phyloP scores from a whole-genome alignment of 768 basidiomycete species.

The Piloderma croceum region DNA sequence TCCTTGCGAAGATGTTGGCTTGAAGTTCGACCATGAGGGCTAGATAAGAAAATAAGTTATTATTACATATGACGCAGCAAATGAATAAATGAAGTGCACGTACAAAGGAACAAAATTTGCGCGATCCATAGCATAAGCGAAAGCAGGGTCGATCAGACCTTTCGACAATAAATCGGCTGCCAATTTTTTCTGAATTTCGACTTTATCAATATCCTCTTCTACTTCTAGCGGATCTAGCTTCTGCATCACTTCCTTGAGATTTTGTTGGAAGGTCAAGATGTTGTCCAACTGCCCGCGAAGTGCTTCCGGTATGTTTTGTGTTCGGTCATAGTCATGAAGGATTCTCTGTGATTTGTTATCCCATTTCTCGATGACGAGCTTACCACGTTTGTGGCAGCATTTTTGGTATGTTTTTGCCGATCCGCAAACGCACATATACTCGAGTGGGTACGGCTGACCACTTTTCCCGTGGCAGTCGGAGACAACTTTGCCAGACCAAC shows the following conservation, averaged over 20 bases:
- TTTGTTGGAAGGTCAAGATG: neutral
- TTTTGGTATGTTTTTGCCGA: conserved; percentile 13
- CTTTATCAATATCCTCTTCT: no score
- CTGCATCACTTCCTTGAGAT: no score
- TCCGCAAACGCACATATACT: conserved; percentile 19
- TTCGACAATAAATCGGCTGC: conserved; percentile 5
- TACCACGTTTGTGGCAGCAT: conserved; percentile 16
- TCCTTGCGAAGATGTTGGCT: neutral
- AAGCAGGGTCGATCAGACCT: conserved; percentile 7
- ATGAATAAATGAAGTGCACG: neutral
- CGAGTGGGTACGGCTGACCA: conserved; percentile 11
- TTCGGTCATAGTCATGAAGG: no score
- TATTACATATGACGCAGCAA: neutral
- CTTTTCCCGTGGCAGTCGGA: conserved; percentile 15
- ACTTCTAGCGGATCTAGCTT: no score
- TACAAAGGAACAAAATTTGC: neutral
- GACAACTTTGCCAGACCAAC: conserved; percentile 20
- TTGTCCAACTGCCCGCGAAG: no score
- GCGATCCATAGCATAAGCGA: conserved; percentile 5
- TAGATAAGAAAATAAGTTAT: no score
- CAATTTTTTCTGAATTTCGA: no score
- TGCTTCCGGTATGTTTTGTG: no score
- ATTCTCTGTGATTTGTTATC: neutral
- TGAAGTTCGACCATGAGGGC: neutral
- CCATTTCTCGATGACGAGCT: conserved; percentile 13